Percentiles rank a stretch among this genome's conserved stretches.
Evolutionary conservation across 2,329 filamentous ascomycete genomes (phyloP).

Genomic region (Boeremia exigua): DNA sequence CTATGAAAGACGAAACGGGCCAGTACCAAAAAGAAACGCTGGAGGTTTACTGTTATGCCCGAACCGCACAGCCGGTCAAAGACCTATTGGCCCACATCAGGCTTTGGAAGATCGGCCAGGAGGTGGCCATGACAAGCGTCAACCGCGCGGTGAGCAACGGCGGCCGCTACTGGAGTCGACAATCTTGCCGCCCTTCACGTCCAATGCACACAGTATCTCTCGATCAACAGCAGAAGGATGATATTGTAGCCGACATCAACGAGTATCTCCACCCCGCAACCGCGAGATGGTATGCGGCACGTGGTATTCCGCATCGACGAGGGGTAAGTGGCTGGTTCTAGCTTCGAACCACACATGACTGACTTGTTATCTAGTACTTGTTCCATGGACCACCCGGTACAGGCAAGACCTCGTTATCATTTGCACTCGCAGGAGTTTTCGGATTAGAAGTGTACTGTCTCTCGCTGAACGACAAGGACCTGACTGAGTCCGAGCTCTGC

Average conservation of each 20-base stretch:
- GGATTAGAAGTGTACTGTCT: constrained; percentile 55
- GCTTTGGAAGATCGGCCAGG: constrained; percentile 51
- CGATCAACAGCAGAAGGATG: constrained; percentile 69
- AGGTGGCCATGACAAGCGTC: constrained; percentile 54
- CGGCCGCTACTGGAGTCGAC: constrained; percentile 49
- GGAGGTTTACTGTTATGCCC: constrained; percentile 56
- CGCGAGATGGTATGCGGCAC: constrained; percentile 78
- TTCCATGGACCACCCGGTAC: constrained; percentile 82
- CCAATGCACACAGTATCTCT: constrained; percentile 79
- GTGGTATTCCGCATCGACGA: constrained; percentile 83
- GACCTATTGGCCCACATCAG: constrained; percentile 54
- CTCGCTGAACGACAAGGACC: constrained; percentile 68
- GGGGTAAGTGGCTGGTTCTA: constrained; percentile 51
- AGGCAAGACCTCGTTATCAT: constrained; percentile 65
- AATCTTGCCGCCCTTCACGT: constrained; percentile 65
- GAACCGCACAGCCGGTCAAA: constrained; percentile 57
- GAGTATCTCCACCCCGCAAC: constrained; percentile 77
- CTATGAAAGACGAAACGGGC: constrained; percentile 37
- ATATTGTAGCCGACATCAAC: constrained; percentile 73
- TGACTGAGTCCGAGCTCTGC: constrained; percentile 70
- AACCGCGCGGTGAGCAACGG: constrained; percentile 48
- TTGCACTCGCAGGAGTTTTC: constrained; percentile 55
- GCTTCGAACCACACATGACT: neutral
- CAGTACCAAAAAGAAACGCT: constrained; percentile 50
- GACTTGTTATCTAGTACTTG: constrained; percentile 60